Percentiles rank a stretch among this genome's conserved stretches.
Evolutionary conservation across 1,284 basidiomycete species (phyloP).

Genomic region (Naganishia cerealis): DNA sequence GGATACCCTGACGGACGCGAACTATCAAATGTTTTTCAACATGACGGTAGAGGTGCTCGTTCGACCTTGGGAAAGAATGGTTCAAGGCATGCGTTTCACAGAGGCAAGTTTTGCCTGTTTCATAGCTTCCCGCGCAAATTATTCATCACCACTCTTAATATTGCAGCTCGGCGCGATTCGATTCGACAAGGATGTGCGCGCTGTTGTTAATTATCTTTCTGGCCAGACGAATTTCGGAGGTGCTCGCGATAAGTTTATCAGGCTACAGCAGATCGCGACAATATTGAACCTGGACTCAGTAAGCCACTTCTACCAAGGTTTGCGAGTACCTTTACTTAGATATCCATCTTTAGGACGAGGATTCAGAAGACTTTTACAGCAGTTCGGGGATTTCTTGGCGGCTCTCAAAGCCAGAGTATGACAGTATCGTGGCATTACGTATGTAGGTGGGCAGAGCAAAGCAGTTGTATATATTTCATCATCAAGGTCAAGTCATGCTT

Average conservation of each 20-base stretch:
- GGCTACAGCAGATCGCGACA: conserved; percentile 90
- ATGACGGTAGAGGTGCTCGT: conserved; percentile 82
- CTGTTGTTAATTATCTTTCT: conserved; percentile 77
- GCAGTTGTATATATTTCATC: conserved; percentile 3
- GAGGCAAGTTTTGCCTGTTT: conserved; percentile 63
- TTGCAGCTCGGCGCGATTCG: conserved; percentile 87
- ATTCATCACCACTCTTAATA: not conserved
- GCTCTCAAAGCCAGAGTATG: conserved; percentile 73
- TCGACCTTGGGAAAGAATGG: conserved; percentile 88
- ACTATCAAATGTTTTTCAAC: conserved; percentile 81
- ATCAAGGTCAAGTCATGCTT: conserved; percentile 5
- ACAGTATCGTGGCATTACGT: conserved; percentile 60
- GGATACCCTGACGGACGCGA: conserved; percentile 81
- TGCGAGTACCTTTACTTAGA: not conserved
- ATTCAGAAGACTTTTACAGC: conserved; percentile 86
- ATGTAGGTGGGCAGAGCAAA: conserved; percentile 3
- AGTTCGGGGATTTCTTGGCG: conserved; percentile 89
- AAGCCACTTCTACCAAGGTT: conserved; percentile 44
- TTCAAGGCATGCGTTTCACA: conserved; percentile 77
- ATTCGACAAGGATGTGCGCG: conserved; percentile 88
- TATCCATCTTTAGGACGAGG: conserved; percentile 67
- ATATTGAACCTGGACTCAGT: conserved; percentile 85
- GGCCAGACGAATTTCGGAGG: conserved; percentile 83
- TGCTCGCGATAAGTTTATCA: conserved; percentile 82
- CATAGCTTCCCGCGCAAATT: not conserved